Conservation (phyloP, 2,329 filamentous ascomycete genomes). For the Plenodomus lindquistii region DNA sequence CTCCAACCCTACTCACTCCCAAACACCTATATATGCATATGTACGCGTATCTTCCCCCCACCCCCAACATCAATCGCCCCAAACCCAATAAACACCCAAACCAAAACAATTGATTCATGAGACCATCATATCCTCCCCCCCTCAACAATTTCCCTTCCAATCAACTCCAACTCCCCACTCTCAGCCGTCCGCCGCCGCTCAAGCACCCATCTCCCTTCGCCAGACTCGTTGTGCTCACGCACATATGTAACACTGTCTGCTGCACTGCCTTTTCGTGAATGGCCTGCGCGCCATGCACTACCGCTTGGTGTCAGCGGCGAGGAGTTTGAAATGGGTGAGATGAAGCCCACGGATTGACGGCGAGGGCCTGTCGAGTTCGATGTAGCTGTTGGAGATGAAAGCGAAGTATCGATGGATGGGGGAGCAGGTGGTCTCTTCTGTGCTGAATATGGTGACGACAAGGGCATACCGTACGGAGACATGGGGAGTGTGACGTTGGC, state of each 20-base stretch:
- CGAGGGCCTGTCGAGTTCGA: constrained; percentile 25
- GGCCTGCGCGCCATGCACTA: constrained; percentile 33
- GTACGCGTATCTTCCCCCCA: too few species aligned
- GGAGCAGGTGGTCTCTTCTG: constrained; percentile 21
- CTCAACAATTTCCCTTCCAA: constrained; percentile 67
- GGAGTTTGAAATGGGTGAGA: constrained; percentile 38
- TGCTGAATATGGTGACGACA: constrained; percentile 30
- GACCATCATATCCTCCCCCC: constrained; percentile 50
- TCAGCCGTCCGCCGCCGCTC: constrained; percentile 70
- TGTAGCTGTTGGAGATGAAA: constrained; percentile 28
- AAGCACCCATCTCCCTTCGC: constrained; percentile 66
- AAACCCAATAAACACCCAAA: too few species aligned
- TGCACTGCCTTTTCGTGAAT: constrained; percentile 51
- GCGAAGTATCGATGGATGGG: constrained; percentile 27
- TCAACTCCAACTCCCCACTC: constrained; percentile 65
- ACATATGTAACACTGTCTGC: constrained; percentile 72
- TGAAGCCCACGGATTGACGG: constrained; percentile 35
- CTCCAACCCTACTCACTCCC: too few species aligned
- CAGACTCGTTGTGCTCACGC: constrained; percentile 62
- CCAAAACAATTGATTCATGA: too few species aligned
- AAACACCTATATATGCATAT: too few species aligned
- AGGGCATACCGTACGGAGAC: constrained; percentile 27
- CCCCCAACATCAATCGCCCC: too few species aligned
- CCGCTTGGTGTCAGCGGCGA: constrained; percentile 38
- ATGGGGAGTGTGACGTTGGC: constrained; percentile 24